Conservation (phyloP, 2,329 filamentous ascomycete species). For the Xylaria sp. region DNA sequence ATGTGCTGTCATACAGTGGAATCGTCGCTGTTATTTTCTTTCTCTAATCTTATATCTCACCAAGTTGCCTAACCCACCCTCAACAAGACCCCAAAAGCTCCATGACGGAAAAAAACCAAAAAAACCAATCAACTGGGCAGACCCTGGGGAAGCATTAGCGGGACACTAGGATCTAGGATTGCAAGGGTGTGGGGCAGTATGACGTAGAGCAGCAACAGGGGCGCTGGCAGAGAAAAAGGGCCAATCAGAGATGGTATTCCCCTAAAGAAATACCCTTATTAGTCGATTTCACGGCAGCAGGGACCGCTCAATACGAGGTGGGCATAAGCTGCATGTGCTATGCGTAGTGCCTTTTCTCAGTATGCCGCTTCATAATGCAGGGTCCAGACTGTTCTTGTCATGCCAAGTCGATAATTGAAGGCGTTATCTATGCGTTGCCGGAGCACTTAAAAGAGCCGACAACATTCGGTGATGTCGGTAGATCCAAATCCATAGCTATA, state of each 20-base stretch:
- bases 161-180: background rate
- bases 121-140: background rate
- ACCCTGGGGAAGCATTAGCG: background rate
- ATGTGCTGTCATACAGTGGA: conserved; percentile 4
- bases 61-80: background rate
- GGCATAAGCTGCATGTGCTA: conserved; percentile 14
- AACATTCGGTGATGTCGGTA: background rate
- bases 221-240: background rate
- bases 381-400: conserved; percentile 4
- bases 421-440: background rate
- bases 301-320: conserved; percentile 31
- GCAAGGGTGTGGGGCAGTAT: conserved; percentile 12
- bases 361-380: background rate
- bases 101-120: background rate
- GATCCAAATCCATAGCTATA: background rate
- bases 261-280: background rate
- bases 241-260: conserved; percentile 6
- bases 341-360: background rate
- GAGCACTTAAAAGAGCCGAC: background rate
- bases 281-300: background rate
- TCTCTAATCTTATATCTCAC: background rate
- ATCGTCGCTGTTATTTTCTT: background rate
- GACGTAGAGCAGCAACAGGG: conserved; percentile 34
- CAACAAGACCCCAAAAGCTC: background rate
- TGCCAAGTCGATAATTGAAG: too few species aligned